Conservation (phyloP, 495 filamentous ascomycete species). For the Achaetomiella virescens region DNA sequence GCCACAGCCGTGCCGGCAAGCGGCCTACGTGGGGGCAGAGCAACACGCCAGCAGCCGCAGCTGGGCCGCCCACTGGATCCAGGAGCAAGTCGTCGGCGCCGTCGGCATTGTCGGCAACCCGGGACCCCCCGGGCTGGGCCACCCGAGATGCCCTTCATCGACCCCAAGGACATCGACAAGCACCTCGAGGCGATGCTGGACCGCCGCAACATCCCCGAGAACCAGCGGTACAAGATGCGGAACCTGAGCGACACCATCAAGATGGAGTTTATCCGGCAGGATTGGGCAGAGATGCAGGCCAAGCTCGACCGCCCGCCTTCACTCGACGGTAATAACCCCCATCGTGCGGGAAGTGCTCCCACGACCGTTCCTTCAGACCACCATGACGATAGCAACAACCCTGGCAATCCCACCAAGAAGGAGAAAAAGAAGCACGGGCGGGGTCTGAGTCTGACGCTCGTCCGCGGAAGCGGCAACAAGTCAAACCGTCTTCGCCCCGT, state of each 20-base stretch:
- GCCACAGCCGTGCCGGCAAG: constrained; percentile 10
- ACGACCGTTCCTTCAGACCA: background rate
- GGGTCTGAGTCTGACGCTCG: constrained; percentile 71
- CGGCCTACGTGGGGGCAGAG: constrained; percentile 25
- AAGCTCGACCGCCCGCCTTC: constrained; percentile 31
- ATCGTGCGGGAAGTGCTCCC: background rate
- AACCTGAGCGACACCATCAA: constrained; percentile 84
- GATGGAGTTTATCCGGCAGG: constrained; percentile 86
- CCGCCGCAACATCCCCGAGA: constrained; percentile 83
- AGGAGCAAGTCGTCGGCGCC: constrained; percentile 30
- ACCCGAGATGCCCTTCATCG: constrained; percentile 20
- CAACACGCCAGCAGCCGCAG: constrained; percentile 6
- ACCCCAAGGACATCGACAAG: constrained; percentile 45
- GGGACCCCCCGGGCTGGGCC: background rate
- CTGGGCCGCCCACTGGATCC: constrained; percentile 10
- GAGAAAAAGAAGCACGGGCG: constrained; percentile 60
- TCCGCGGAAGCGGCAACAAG: constrained; percentile 42
- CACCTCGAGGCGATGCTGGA: constrained; percentile 67
- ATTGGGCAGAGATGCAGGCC: constrained; percentile 60
- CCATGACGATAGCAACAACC: constrained; percentile 24
- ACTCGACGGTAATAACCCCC: constrained; percentile 12
- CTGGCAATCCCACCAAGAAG: constrained; percentile 35
- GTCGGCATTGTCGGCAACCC: constrained; percentile 17
- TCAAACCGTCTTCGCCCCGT: constrained; percentile 36
- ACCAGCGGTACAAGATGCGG: constrained; percentile 90